Evolutionary conservation across 2,329 filamentous ascomycete species (phyloP).

Genomic region (Lecanicillium sp.): DNA sequence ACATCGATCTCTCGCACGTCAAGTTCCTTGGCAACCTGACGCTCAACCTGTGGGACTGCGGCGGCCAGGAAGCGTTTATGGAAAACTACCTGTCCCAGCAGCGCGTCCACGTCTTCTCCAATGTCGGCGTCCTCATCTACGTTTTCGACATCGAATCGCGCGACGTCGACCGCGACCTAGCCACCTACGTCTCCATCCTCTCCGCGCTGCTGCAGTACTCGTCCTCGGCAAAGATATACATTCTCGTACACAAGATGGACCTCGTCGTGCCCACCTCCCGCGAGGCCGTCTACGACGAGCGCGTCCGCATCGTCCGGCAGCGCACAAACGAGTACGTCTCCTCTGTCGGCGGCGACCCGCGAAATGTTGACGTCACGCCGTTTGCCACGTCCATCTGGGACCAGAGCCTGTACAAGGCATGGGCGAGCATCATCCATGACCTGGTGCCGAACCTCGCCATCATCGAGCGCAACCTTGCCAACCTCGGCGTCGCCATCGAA

Average conservation of each 20-base stretch:
- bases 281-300: conserved; percentile 76
- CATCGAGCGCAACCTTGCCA: conserved; percentile 79
- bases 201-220: conserved; percentile 83
- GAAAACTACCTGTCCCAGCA: conserved; percentile 97
- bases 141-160: conserved; percentile 98
- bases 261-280: conserved; percentile 76
- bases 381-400: conserved; percentile 99
- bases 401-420: conserved; percentile 94
- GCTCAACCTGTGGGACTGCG: conserved; percentile 97
- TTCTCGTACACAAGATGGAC: conserved; percentile 98
- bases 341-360: conserved; percentile 23
- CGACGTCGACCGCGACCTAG: conserved; percentile 86
- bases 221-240: conserved; percentile 74
- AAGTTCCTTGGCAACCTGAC: conserved; percentile 98
- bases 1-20: conserved; percentile 96
- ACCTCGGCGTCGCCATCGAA: conserved; percentile 77
- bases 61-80: conserved; percentile 97
- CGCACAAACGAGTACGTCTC: conserved; percentile 55
- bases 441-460: conserved; percentile 87
- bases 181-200: conserved; percentile 88
- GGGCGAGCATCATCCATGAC: conserved; percentile 96
- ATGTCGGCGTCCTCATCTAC: conserved; percentile 95
- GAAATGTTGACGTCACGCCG: conserved; percentile 62
- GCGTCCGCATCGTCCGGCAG: conserved; percentile 66
- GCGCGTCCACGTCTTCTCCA: conserved; percentile 91